These are phyloP conservation scores for Vitis cinerea DNA, from an alignment of 164 flowering plant species.

Conservation along the genomic window DNA sequence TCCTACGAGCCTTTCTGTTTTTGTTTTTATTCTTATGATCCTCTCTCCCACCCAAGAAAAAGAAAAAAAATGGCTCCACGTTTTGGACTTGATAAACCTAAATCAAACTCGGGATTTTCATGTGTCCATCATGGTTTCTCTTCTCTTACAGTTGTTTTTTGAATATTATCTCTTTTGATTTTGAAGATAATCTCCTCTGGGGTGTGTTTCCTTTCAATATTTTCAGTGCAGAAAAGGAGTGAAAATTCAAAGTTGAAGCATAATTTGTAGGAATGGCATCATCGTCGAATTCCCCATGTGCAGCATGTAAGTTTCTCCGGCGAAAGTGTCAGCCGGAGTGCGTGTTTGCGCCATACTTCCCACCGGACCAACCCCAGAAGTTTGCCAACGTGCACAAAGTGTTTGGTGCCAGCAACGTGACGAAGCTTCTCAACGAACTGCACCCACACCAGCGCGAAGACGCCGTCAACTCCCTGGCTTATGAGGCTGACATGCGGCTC, in stretches of 20 bases:
- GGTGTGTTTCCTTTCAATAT: no score
- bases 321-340: conserved; percentile 91
- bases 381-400: conserved; percentile 89
- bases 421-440: conserved; percentile 80
- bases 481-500: conserved; percentile 86
- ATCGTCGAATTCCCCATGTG: conserved; percentile 75
- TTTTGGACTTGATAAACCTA: no score
- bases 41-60: background rate
- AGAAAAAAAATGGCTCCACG: background rate
- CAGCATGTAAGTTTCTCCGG: conserved; percentile 85
- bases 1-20: background rate
- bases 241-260: background rate
- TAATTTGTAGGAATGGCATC: conserved; percentile 37
- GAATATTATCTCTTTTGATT: no score
- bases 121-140: no score
- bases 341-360: conserved; percentile 88
- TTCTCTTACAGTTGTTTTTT: no score
- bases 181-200: no score
- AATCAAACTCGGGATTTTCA: no score
- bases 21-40: background rate
- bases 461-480: conserved; percentile 85
- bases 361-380: conserved; percentile 93
- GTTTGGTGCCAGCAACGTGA: conserved; percentile 88
- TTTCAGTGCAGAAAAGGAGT: no score
- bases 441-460: conserved; percentile 86